Evolutionary conservation across 345 rosid genomes (phyloP), one percentile per base, ranked within the genome.

Genomic region (Eucalyptus cloeziana): DNA sequence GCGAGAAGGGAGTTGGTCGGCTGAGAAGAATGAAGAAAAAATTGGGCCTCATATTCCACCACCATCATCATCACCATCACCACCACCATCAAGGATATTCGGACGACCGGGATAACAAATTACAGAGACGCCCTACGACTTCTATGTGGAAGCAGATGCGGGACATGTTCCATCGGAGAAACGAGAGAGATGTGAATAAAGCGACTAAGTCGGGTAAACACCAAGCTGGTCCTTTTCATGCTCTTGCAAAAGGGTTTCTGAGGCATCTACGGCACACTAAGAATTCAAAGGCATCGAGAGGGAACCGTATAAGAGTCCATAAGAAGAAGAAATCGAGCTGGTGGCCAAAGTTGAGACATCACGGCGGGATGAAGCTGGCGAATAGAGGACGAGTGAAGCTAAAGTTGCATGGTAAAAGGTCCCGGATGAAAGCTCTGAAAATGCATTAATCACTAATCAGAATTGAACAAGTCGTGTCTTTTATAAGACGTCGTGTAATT

Each of bases 31-130:
- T 96, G 13, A 95, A 93, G 94, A 90, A 95, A 86, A 96, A 93
- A 90, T 85, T 96, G 10, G 96, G 96, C 13, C 91, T 94, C 40
- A 94, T 95, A 30, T 92, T 96, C 86, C 98, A 94, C 69, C 98
- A 95, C 76, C 96, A 94, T 51, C 96, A 94, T 16, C 96, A 95
- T 49, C 96, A 94, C 62, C 96, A 95, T 43, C 96, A 95, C 13
- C 91, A 87, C 85, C 81, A 88, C 49, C 90, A 50, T 71, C 86
- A 89, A 40, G 69, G 67, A 8, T 27, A 87, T 44, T 44, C 21
- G 13, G 89, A 86, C 11, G 83, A 56, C 58, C 27, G 54, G 54
- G 58, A 71, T 47, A 81, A 86, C 49, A 86, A 69, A 85, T 64
- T 64, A 49, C 85, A 76, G 47, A 76, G 85, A 76, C 85, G 47